Evolutionary conservation across 495 filamentous ascomycete species (phyloP), one percentile per base, ranked within the genome.

Genomic region (Talaromyces trachyspermus): DNA sequence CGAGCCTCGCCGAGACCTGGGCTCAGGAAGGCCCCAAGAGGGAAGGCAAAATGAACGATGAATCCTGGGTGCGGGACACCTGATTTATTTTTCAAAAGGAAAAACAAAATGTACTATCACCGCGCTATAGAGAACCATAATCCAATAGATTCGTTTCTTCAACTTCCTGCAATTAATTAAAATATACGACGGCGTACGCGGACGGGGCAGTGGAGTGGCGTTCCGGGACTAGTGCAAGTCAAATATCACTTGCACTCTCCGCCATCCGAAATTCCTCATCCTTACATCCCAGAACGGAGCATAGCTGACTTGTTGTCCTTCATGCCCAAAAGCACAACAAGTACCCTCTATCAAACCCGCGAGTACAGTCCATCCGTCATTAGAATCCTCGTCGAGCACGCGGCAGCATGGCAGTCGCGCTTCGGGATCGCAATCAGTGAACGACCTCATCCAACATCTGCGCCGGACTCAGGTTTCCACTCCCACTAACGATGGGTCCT

Each of bases 1-100:
- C 70, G 0, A 72, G 77, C 5, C 63, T 79, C 15, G 80, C 74
- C 12, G 83, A 85, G 58, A 86, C 81, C 2, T 88, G 79, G 67
- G 62, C 63, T 12, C 58, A 62, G 41, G 81, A 80, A 47, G 77
- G 78, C 2, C 62, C 58, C 1, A 70, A 70, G 56, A 61, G 69
- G 24, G 76, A 81, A 53, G 82, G 81, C 19, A 70, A 67, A 51
- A 80, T 84, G 75, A 59, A 67, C 30, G 83, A 85, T 66, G 80
- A 76, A 19, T 82, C 78, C 32, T 76, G 74, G 66, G 76, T 81
- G 27, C 77, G 76, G 50, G 82, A 85, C 68, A 62, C 68, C 7
- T 80, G 52, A 72, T n/a, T n/a, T n/a, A n/a, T n/a, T n/a, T n/a
- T n/a, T n/a, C n/a, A n/a, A n/a, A n/a, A n/a, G n/a, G n/a, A n/a